These are phyloP conservation scores for Saturnispora silvae DNA, from an alignment of 805 yeast genomes.

Conservation along the genomic window DNA sequence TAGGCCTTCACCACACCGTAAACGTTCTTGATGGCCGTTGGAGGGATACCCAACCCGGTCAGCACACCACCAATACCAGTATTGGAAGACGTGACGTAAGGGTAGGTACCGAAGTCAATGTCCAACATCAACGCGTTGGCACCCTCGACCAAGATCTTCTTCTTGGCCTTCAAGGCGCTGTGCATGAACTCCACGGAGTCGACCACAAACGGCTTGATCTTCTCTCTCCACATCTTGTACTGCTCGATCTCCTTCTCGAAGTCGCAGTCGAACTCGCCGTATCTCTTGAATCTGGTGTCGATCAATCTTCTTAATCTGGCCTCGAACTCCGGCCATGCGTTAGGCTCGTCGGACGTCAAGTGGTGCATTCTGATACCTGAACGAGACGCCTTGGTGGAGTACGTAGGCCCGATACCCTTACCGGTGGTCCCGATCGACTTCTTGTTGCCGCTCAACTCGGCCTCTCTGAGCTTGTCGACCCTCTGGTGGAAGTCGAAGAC, in stretches of 20 bases:
- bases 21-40: conserved; percentile 63
- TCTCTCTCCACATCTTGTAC: conserved; percentile 64
- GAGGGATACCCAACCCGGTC: conserved; percentile 96
- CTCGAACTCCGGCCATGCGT: conserved; percentile 88
- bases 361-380: conserved; percentile 97
- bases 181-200: conserved; percentile 84
- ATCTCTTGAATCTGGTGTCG: conserved; percentile 75
- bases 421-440: conserved; percentile 96
- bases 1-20: conserved; percentile 98
- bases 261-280: conserved; percentile 88
- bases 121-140: conserved; percentile 98
- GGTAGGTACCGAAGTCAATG: conserved; percentile 95
- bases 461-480: conserved; percentile 90
- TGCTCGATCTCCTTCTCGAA: conserved; percentile 66
- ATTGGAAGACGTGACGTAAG: conserved; percentile 89
- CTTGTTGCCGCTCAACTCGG: conserved; percentile 70
- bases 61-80: conserved; percentile 97
- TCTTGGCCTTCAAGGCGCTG: conserved; percentile 61
- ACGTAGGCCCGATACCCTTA: conserved; percentile 98
- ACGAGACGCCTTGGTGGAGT: conserved; percentile 92
- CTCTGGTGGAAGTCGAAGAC: conserved; percentile 98
- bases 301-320: conserved; percentile 65
- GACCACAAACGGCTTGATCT: conserved; percentile 81
- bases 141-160: conserved; percentile 91
- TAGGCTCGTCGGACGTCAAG: conserved; percentile 79